Base-by-base conservation (phyloP, 2,329 filamentous ascomycete species). In the Escovopsis sp. region DNA sequence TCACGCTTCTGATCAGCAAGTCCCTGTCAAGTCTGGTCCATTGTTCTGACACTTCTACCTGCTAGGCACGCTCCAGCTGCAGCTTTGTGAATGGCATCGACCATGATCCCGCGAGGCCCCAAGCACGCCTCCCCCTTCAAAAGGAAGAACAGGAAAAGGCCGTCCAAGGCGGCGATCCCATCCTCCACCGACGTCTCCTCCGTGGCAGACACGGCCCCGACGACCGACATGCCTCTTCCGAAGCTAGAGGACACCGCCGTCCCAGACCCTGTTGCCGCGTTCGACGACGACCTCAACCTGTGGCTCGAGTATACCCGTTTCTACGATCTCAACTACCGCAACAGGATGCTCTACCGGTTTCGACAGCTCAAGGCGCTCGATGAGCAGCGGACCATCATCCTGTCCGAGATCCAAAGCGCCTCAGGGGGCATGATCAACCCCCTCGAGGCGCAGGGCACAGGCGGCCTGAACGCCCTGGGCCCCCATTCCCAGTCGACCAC, bases 241-340 rank as follows among this genome's bases (percentile, higher is more conserved):
- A n/a, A n/a, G n/a, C 21, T 11, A 11, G 21, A 8, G 11, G 21
- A 25, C 11, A 11, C 21, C 11, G 28, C 8, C 17, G 28, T 17
- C 15, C 6, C 17, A 17, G 28, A 31, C 10, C 14, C 16, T 5
- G 12, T 31, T 28, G 17, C 26, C 12, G 18, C 17, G 4, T 4
- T 31, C 9, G 31, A 39, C 15, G 15, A 17, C 7, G 47, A 50
- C 9, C 28, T 51, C 18, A 30, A 26, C n/a, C 37, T 45, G 12
- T 51, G 48, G 49, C 39, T 51, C 12, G 33, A 46, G n/a, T 36
- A 49, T 18, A 50, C 49, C 2, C 33, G 47, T 14, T 51, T 38
- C 35, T 48, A 46, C 32, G 42, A 51, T 30, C 2, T 27, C 10
- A 31, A 34, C 4, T 35, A 47, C 25, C 44, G 48, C 14, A 36